Conservation (phyloP, 2,329 filamentous ascomycete species). For the Didymella glomerata region DNA sequence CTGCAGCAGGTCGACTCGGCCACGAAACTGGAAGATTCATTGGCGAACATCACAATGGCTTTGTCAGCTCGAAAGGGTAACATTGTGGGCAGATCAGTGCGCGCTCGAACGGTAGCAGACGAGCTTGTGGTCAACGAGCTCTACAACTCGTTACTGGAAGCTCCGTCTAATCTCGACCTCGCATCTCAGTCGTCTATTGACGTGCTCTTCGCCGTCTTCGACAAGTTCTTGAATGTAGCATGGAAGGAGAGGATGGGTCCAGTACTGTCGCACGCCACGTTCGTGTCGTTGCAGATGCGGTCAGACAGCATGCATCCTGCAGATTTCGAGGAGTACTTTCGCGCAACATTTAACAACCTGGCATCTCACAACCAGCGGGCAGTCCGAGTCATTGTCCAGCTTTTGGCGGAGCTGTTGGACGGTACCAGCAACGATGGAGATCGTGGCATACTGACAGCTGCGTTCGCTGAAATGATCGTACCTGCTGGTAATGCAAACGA, state of each 20-base stretch:
- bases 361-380: slow-evolving; percentile 73
- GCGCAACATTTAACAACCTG: slow-evolving; percentile 61
- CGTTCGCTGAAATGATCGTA: slow-evolving; percentile 87
- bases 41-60: slow-evolving; percentile 82
- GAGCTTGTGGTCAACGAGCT: slow-evolving; percentile 86
- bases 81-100: slow-evolving; percentile 78
- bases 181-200: slow-evolving; percentile 80
- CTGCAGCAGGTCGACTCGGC: slow-evolving; percentile 54
- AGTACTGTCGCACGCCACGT: slow-evolving; percentile 74
- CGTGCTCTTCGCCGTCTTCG: slow-evolving; percentile 88
- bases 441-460: slow-evolving; percentile 83
- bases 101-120: slow-evolving; percentile 74
- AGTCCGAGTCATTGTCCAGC: slow-evolving; percentile 82
- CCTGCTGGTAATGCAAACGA: slow-evolving; percentile 78
- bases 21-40: slow-evolving; percentile 80
- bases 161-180: slow-evolving; percentile 78
- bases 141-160: slow-evolving; percentile 87
- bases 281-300: slow-evolving; percentile 76
- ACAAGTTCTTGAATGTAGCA: slow-evolving; percentile 87
- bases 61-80: slow-evolving; percentile 87
- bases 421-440: slow-evolving; percentile 92
- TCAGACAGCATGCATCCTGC: slow-evolving; percentile 70
- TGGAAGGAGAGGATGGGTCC: slow-evolving; percentile 91
- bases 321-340: slow-evolving; percentile 72
- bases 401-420: slow-evolving; percentile 86